Evolutionary conservation across 805 yeast genomes (phyloP).

Genomic region (Lipomyces yamanashiensis): DNA sequence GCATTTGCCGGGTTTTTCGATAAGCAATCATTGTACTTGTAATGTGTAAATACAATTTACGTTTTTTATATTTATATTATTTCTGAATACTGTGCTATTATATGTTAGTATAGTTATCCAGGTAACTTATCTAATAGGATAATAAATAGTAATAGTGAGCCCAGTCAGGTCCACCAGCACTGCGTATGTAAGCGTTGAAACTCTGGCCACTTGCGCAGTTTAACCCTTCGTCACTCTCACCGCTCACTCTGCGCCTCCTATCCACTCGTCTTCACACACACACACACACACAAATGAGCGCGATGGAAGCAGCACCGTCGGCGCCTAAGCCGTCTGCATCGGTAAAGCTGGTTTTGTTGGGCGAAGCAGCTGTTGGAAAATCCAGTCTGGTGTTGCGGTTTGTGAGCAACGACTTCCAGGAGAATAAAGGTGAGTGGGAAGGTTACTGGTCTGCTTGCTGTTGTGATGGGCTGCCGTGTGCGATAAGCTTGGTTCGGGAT

Average conservation of each 20-base stretch:
- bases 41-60: constrained; percentile 14
- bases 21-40: constrained; percentile 8
- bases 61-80: background rate
- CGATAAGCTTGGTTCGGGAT: background rate
- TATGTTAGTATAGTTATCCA: background rate
- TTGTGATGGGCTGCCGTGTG: background rate
- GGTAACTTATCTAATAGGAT: too few species aligned
- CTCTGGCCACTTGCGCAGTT: too few species aligned
- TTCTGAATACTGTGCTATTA: background rate
- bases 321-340: constrained; percentile 60
- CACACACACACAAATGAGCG: constrained; percentile 21
- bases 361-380: constrained; percentile 98
- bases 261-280: background rate
- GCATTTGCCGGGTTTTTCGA: constrained; percentile 7
- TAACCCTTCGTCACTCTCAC: too few species aligned
- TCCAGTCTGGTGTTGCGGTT: constrained; percentile 89
- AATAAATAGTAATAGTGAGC: too few species aligned
- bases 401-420: constrained; percentile 94
- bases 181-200: too few species aligned
- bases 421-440: constrained; percentile 63
- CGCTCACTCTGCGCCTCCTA: constrained; percentile 2
- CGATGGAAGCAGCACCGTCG: constrained; percentile 35
- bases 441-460: background rate
- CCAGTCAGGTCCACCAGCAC: too few species aligned
- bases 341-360: constrained; percentile 87